phyloP scores from a whole-genome alignment of 164 flowering plant genomes.

The Pachysandra terminalis region DNA sequence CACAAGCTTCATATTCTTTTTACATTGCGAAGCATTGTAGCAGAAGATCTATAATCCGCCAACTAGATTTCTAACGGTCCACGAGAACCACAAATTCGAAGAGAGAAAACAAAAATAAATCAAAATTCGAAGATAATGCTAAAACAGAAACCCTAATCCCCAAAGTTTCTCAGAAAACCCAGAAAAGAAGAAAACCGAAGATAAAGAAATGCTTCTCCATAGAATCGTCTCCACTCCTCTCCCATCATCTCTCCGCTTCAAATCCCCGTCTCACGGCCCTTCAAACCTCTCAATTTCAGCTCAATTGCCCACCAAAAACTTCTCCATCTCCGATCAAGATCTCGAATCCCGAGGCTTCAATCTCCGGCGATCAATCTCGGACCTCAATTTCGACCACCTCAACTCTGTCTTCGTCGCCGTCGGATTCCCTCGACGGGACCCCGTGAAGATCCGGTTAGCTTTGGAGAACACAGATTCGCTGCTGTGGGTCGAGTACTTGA shows the following conservation, averaged over 20 bases:
- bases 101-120: background rate
- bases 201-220: slow-evolving; percentile 30
- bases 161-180: background rate
- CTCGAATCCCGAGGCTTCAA: slow-evolving; percentile 78
- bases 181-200: background rate
- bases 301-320: slow-evolving; percentile 14
- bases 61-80: no score
- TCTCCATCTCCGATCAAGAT: slow-evolving; percentile 57
- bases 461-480: slow-evolving; percentile 71
- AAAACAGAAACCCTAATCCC: background rate
- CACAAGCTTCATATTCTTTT: no score
- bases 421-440: slow-evolving; percentile 84
- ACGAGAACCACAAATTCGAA: slow-evolving; percentile 1
- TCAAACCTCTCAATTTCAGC: slow-evolving; percentile 22
- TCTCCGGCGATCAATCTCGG: slow-evolving; percentile 45
- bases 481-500: slow-evolving; percentile 68
- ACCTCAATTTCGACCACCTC: slow-evolving; percentile 78
- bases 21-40: no score
- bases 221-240: slow-evolving; percentile 22
- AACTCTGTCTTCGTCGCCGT: slow-evolving; percentile 81
- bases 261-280: background rate
- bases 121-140: background rate
- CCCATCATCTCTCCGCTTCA: slow-evolving; percentile 12
- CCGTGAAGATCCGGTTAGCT: slow-evolving; percentile 66
- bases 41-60: no score